Percentiles rank a stretch among this genome's conserved stretches.
These are phyloP conservation scores for Musa acuminata DNA, from an alignment of 176 grass and related monocot genomes.

Conservation along the genomic window DNA sequence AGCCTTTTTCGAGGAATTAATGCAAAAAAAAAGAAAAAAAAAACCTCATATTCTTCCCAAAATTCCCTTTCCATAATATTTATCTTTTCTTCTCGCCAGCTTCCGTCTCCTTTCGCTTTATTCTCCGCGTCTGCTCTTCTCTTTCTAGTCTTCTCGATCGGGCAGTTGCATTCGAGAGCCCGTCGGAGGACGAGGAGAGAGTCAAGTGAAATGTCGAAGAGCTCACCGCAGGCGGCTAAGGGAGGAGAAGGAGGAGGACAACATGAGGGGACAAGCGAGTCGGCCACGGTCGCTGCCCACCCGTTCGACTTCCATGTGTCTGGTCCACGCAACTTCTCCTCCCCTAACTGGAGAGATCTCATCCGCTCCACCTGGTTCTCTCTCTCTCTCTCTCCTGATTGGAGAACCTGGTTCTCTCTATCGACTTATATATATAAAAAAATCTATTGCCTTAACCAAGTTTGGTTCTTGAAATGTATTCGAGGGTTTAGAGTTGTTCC, in stretches of 20 bases:
- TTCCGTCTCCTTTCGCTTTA: too few species aligned
- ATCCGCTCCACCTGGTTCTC: slow-evolving; percentile 14
- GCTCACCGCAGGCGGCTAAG: background rate
- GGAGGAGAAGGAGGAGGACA: background rate
- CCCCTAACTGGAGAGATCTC: slow-evolving; percentile 26
- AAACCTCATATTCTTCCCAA: too few species aligned
- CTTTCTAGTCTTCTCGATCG: too few species aligned
- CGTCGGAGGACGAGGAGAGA: too few species aligned
- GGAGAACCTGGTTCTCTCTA: too few species aligned
- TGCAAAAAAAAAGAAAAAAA: too few species aligned
- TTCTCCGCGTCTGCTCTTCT: too few species aligned
- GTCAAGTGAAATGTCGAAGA: background rate
- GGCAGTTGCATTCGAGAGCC: too few species aligned
- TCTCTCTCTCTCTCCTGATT: background rate
- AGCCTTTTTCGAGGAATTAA: too few species aligned
- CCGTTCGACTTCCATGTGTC: slow-evolving; percentile 19
- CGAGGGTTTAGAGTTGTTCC: background rate
- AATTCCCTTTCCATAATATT: too few species aligned
- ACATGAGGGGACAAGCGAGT: background rate
- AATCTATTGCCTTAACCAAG: background rate
- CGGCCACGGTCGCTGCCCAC: background rate
- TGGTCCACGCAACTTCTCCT: slow-evolving; percentile 14
- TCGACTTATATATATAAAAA: background rate
- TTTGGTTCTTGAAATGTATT: background rate
- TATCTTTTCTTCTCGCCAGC: too few species aligned